Evolutionary conservation across 2,329 filamentous ascomycete species (phyloP).

Genomic region (Pseudomassariella vexata): DNA sequence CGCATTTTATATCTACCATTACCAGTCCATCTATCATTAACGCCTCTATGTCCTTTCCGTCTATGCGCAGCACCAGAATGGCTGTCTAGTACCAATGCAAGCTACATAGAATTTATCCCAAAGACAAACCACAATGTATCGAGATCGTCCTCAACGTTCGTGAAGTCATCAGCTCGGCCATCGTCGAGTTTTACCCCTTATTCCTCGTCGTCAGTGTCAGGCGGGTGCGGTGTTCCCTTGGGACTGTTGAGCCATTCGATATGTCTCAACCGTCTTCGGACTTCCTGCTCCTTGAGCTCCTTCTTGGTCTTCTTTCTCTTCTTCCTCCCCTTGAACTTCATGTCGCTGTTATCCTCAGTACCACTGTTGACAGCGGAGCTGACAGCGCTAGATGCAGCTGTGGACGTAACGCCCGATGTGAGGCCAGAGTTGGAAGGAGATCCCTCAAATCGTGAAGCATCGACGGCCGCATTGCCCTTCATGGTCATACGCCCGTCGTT

Average conservation of each 20-base stretch:
- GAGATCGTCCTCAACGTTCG: too few relatives aligned
- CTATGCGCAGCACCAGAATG: conserved; percentile 1
- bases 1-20: too few relatives aligned
- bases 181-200: too few relatives aligned
- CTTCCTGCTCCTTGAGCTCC: conserved; percentile 90
- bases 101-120: too few relatives aligned
- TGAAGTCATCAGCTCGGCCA: too few relatives aligned
- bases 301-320: conserved; percentile 99
- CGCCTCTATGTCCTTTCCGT: conserved; percentile 3
- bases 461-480: conserved; percentile 70
- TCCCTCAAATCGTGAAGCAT: conserved; percentile 84
- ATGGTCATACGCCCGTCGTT: conserved; percentile 80
- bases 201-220: conserved; percentile 73
- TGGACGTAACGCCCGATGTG: conserved; percentile 47
- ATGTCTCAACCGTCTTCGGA: conserved; percentile 79
- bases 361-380: conserved; percentile 71
- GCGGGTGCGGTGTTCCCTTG: conserved; percentile 74
- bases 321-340: conserved; percentile 87
- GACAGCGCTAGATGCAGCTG: conserved; percentile 46
- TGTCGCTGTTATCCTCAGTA: conserved; percentile 68
- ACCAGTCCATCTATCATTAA: too few relatives aligned
- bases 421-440: conserved; percentile 54
- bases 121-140: too few relatives aligned
- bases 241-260: conserved; percentile 79
- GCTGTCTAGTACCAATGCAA: conserved; percentile 5